Percentiles rank a stretch among this genome's conserved stretches.
Conservation (phyloP, 2,329 filamentous ascomycete genomes). For the Colletotrichum spinosum region DNA sequence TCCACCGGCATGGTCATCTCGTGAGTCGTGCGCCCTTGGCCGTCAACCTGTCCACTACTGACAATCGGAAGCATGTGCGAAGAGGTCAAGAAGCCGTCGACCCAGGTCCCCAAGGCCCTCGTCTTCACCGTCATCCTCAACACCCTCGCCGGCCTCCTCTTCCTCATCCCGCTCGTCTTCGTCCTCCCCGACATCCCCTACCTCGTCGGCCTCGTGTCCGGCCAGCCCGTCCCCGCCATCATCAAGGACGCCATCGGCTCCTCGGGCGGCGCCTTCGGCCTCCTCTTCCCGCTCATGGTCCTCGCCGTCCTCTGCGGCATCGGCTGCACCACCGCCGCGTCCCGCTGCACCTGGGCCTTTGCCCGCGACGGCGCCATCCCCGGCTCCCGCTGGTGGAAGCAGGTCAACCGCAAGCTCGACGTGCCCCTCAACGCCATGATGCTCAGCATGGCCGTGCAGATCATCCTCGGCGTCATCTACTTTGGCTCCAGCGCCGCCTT, state of each 20-base stretch:
- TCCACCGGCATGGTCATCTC: conserved; percentile 85
- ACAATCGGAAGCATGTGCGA: conserved; percentile 72
- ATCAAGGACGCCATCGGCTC: conserved; percentile 72
- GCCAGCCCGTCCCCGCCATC: conserved; percentile 74
- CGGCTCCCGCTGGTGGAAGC: conserved; percentile 69
- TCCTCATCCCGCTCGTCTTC: conserved; percentile 76
- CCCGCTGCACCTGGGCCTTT: conserved; percentile 77
- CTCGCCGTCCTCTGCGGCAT: conserved; percentile 75
- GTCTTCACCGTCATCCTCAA: conserved; percentile 76
- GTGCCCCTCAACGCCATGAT: conserved; percentile 79
- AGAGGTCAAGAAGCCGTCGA: conserved; percentile 74
- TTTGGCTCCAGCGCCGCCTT: conserved; percentile 78
- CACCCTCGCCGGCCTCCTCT: conserved; percentile 73
- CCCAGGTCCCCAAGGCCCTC: conserved; percentile 80
- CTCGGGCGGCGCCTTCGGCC: conserved; percentile 69
- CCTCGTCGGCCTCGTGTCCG: conserved; percentile 64
- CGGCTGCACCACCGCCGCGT: conserved; percentile 76
- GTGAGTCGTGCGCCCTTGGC: conserved; percentile 57
- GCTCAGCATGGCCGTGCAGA: conserved; percentile 74
- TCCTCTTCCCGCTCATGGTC: conserved; percentile 74
- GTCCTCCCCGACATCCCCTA: conserved; percentile 72
- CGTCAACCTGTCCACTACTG: conserved; percentile 22
- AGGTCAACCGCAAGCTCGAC: conserved; percentile 71
- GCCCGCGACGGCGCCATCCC: conserved; percentile 78
- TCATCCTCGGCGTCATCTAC: conserved; percentile 74